Conservation (phyloP, 441 rosid species). For the Breynia disticha region DNA sequence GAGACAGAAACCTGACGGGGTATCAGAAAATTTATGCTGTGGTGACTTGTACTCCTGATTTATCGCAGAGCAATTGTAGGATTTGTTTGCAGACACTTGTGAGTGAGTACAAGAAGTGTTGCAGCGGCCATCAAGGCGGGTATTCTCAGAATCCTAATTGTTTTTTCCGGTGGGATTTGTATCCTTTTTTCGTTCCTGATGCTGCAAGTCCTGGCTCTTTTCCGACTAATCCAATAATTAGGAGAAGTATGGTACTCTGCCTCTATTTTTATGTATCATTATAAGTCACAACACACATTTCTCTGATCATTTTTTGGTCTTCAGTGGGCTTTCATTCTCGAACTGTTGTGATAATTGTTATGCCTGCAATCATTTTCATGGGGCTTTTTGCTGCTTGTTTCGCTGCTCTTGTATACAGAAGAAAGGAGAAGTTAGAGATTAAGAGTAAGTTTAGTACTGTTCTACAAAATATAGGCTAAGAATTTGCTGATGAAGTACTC, state of each 20-base stretch:
- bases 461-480: neutral
- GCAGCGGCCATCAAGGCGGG: slow-evolving; percentile 14
- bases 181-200: slow-evolving; percentile 4
- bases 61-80: slow-evolving; percentile 8
- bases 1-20: neutral
- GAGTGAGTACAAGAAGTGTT: neutral
- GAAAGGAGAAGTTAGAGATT: neutral
- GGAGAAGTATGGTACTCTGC: no score
- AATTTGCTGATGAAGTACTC: no score
- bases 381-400: neutral
- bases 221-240: neutral
- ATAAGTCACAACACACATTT: no score
- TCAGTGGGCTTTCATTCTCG: no score
- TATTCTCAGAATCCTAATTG: slow-evolving; percentile 13
- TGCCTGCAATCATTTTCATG: slow-evolving; percentile 2
- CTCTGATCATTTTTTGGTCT: neutral
- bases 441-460: neutral
- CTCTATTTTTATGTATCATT: no score
- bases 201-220: neutral
- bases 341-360: slow-evolving; percentile 4
- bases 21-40: slow-evolving; percentile 12
- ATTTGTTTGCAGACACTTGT: slow-evolving; percentile 10
- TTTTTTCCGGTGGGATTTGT: slow-evolving; percentile 11
- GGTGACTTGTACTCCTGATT: slow-evolving; percentile 24
- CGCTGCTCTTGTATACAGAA: neutral